These are phyloP conservation scores for Pinus taeda DNA, from an alignment of 75 land plant genomes.

Conservation along the genomic window DNA sequence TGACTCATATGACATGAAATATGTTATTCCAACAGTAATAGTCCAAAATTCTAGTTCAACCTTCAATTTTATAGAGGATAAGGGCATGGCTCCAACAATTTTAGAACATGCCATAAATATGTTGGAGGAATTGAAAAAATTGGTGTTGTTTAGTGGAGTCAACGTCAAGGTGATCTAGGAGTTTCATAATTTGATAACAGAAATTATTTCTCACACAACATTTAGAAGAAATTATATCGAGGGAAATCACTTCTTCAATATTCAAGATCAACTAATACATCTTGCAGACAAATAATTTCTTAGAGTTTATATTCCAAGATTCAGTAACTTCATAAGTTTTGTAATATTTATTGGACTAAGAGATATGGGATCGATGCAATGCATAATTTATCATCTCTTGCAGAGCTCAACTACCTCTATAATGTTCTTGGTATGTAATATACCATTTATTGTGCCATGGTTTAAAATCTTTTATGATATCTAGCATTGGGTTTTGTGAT, in stretches of 20 bases:
- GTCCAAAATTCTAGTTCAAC: too few species aligned
- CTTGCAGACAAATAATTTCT: slow-evolving; percentile 11
- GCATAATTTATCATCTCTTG: not conserved
- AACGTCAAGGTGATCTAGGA: slow-evolving; percentile 29
- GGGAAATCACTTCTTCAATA: slow-evolving; percentile 36
- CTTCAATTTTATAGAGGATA: too few species aligned
- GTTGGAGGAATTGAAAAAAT: slow-evolving; percentile 22
- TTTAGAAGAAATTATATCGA: slow-evolving; percentile 56
- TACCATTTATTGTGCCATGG: slow-evolving; percentile 11
- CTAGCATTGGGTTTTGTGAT: not conserved
- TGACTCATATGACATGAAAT: too few species aligned
- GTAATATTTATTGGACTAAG: not conserved
- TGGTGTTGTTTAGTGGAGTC: not conserved
- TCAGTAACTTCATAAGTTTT: not conserved
- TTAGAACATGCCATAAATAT: slow-evolving; percentile 5
- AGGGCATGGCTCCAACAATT: slow-evolving; percentile 31
- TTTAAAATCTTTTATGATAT: not conserved
- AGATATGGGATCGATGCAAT: not conserved
- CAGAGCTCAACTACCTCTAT: not conserved
- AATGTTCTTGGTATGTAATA: slow-evolving; percentile 48
- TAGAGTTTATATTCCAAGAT: slow-evolving; percentile 36
- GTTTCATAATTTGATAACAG: slow-evolving; percentile 35
- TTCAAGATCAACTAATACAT: slow-evolving; percentile 21
- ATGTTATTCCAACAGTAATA: too few species aligned
- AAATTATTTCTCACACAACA: slow-evolving; percentile 50